Percentiles rank a stretch among this genome's conserved stretches.
Conservation (phyloP, 176 grass and related monocot species). For the Carex myosuroides region DNA sequence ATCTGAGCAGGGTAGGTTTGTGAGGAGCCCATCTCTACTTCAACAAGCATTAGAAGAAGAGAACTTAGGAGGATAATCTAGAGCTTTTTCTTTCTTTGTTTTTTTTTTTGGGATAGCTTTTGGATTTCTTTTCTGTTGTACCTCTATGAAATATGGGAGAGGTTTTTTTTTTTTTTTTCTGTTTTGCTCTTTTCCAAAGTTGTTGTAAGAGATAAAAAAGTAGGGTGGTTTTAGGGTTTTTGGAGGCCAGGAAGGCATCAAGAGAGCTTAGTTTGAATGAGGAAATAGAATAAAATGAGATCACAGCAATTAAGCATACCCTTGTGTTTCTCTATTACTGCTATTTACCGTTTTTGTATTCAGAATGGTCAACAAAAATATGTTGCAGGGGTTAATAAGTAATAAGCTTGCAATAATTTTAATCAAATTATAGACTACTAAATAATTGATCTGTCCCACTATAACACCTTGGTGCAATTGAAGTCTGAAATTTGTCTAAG, state of each 20-base stretch:
- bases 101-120: constrained; percentile 31
- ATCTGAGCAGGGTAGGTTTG: constrained; percentile 82
- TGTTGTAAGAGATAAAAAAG: constrained; percentile 9
- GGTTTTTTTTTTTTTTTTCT: not conserved
- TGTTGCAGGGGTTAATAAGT: not conserved
- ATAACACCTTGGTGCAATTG: not conserved
- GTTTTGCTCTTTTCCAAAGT: constrained; percentile 1
- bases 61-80: constrained; percentile 49
- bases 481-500: not conserved
- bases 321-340: not conserved
- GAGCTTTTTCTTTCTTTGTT: not conserved
- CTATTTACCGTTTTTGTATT: not conserved
- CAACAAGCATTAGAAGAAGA: constrained; percentile 80
- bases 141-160: constrained; percentile 14
- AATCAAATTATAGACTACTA: not conserved
- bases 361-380: not conserved
- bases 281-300: constrained; percentile 24
- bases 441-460: not conserved
- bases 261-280: constrained; percentile 23
- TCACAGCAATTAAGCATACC: constrained; percentile 8
- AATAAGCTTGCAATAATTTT: not conserved
- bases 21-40: constrained; percentile 90
- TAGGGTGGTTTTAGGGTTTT: constrained; percentile 13
- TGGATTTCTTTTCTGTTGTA: constrained; percentile 22
- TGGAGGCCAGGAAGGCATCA: constrained; percentile 18